Conservation (phyloP, 2,329 filamentous ascomycete genomes). For the Penicillium sp. region DNA sequence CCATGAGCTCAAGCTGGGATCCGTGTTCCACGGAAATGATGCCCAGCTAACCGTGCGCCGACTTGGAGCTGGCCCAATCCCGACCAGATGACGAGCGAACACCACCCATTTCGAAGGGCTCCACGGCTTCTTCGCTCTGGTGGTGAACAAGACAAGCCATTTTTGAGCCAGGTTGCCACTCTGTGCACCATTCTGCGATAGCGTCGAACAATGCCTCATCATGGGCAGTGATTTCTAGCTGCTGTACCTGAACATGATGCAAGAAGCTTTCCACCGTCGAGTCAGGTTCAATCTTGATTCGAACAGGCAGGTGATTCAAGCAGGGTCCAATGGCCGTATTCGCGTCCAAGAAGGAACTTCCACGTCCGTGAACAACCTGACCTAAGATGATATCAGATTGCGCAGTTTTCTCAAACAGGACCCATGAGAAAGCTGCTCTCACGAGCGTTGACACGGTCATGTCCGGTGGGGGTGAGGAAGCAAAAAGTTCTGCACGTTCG, state of each 20-base stretch:
- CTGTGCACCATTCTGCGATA: not conserved
- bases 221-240: conserved; percentile 3
- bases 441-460: conserved; percentile 9
- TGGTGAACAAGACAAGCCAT: not conserved
- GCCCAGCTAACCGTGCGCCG: not conserved
- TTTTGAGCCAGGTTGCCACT: not conserved
- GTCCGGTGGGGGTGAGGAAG: not conserved
- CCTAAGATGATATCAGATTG: conserved; percentile 7
- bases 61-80: not conserved
- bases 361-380: conserved; percentile 13
- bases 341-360: not conserved
- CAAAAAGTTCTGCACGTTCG: not conserved
- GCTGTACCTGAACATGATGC: conserved; percentile 12
- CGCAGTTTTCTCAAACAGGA: not conserved
- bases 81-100: not conserved
- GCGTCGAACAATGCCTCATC: not conserved
- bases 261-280: conserved; percentile 9
- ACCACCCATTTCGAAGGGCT: not conserved
- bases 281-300: not conserved
- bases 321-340: conserved; percentile 9
- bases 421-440: conserved; percentile 8
- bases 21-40: not conserved
- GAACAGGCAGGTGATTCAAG: conserved; percentile 8
- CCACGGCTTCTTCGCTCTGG: not conserved
- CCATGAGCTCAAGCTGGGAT: not conserved